These are phyloP conservation scores for Suillus placidus DNA, from an alignment of 768 basidiomycete genomes.

Conservation along the genomic window DNA sequence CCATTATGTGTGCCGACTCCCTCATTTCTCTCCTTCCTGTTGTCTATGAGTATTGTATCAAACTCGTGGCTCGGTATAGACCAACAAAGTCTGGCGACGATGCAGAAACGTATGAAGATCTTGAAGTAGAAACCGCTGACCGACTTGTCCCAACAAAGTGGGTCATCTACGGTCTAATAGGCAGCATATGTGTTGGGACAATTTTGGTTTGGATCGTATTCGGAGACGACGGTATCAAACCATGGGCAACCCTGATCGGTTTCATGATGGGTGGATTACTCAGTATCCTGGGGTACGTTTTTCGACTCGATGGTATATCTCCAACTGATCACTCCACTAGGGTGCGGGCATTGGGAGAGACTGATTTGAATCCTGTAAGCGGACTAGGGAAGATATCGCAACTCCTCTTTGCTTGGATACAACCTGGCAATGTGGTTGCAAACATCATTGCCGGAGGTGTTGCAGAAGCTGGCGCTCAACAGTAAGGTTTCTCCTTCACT, in stretches of 20 bases:
- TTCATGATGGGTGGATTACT: conserved; percentile 82
- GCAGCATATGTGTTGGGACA: conserved; percentile 70
- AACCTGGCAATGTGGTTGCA: conserved; percentile 94
- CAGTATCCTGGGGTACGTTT: conserved; percentile 80
- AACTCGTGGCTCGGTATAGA: conserved; percentile 33
- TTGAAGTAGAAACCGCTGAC: conserved; percentile 77
- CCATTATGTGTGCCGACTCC: conserved; percentile 94
- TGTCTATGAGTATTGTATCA: conserved; percentile 51
- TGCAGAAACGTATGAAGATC: conserved; percentile 40
- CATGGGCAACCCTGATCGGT: conserved; percentile 91
- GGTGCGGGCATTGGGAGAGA: conserved; percentile 93
- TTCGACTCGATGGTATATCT: conserved; percentile 1
- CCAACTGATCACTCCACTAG: conserved; percentile 40
- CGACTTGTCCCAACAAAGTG: conserved; percentile 80
- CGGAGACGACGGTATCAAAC: conserved; percentile 87
- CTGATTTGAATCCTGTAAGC: conserved; percentile 90
- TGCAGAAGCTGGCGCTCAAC: conserved; percentile 94
- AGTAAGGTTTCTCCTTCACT: conserved; percentile 49
- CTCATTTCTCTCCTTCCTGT: conserved; percentile 85
- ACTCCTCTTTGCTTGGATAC: conserved; percentile 90
- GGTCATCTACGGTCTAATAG: conserved; percentile 70
- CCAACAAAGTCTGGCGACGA: conserved; percentile 29
- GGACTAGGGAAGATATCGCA: conserved; percentile 96
- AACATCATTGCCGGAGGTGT: conserved; percentile 97
- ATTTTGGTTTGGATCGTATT: conserved; percentile 87